Base-by-base conservation (phyloP, 2,329 filamentous ascomycete species). In the Botrytis porri region DNA sequence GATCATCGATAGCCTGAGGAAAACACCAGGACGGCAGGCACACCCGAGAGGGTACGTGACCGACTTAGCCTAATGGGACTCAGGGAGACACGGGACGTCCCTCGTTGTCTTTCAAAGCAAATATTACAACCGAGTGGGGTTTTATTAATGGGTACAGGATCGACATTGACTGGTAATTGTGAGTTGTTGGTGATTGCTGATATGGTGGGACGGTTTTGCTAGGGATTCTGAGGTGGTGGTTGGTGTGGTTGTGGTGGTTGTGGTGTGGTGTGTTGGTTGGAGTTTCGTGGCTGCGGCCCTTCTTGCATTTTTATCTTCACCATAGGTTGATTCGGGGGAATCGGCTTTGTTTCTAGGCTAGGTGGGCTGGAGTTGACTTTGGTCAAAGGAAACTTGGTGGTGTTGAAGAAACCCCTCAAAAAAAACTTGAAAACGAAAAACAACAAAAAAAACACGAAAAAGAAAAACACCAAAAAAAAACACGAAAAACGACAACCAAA, bases 61-160 rank as follows among this genome's bases (percentile, higher is more conserved):
- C 35, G 59, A 37, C 51, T 61, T 61, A 61, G 59, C 59, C 59
- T 61, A 37, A 12, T 61, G 59, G 35, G 59, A 61, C 59, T 61
- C 59, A 25, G 35, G 59, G 22, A 37, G 59, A 39, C 35, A 6
- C 59, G 59, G 59, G 35, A 37, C 59, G 59, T 61, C 59, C 35
- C 32, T 12, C 59, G 32, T 35, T 61, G 35, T 61, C 59, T 61
- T 61, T 61, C 35, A 61, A 61, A 61, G 32, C 59, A 61, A 39
- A 25, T 61, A 37, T 61, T 37, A 37, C n/a, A 57, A 57, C 51
- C 3, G 10, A 57, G 51, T 57, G 14, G 14, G 35, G 35, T 35
- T 1, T 39, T 39, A 61, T 39, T 35, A 37, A n/a, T n/a, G 59
- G 59, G 59, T 61, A 37, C 6, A 22, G 59, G 59, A 37, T 61